Evolutionary conservation across 768 basidiomycete species (phyloP).

Genomic region (Calocybe indica): DNA sequence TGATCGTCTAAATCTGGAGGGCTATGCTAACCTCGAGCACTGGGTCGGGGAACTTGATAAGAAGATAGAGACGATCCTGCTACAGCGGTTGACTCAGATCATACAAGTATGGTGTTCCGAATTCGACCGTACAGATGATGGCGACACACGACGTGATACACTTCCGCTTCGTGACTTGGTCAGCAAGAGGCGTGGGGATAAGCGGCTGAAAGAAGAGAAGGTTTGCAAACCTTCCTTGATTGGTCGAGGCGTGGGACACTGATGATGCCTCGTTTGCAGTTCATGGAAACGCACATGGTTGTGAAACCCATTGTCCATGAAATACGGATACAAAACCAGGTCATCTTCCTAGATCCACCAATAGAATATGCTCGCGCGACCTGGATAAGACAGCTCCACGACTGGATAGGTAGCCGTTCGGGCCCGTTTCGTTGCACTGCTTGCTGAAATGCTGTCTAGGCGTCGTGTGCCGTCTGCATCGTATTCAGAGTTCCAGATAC

Average conservation of each 20-base stretch:
- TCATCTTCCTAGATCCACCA: slow-evolving; percentile 97
- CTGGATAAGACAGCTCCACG: slow-evolving; percentile 87
- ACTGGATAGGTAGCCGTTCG: slow-evolving; percentile 64
- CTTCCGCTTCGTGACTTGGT: slow-evolving; percentile 44
- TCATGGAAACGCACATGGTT: slow-evolving; percentile 66
- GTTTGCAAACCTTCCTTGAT: slow-evolving; percentile 24
- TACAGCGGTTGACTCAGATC: slow-evolving; percentile 68
- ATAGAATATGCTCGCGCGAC: slow-evolving; percentile 89
- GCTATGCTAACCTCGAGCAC: slow-evolving; percentile 88
- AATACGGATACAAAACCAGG: slow-evolving; percentile 97
- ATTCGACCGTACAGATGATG: slow-evolving; percentile 74
- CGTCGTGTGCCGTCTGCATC: slow-evolving; percentile 77
- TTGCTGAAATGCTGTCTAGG: slow-evolving; percentile 33
- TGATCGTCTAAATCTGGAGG: slow-evolving; percentile 91
- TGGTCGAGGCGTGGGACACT: neutral
- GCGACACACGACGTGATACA: slow-evolving; percentile 50
- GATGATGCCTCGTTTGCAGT: slow-evolving; percentile 28
- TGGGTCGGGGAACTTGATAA: slow-evolving; percentile 85
- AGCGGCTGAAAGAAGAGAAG: slow-evolving; percentile 76
- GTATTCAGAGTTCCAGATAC: slow-evolving; percentile 93
- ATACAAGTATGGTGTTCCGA: slow-evolving; percentile 86
- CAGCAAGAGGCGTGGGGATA: slow-evolving; percentile 67
- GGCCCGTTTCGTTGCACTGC: too few species aligned
- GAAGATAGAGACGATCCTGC: slow-evolving; percentile 76
- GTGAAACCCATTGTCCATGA: slow-evolving; percentile 90